Conservation (phyloP, 108 stramenopile genomes). For the Nitzschia putrida region DNA sequence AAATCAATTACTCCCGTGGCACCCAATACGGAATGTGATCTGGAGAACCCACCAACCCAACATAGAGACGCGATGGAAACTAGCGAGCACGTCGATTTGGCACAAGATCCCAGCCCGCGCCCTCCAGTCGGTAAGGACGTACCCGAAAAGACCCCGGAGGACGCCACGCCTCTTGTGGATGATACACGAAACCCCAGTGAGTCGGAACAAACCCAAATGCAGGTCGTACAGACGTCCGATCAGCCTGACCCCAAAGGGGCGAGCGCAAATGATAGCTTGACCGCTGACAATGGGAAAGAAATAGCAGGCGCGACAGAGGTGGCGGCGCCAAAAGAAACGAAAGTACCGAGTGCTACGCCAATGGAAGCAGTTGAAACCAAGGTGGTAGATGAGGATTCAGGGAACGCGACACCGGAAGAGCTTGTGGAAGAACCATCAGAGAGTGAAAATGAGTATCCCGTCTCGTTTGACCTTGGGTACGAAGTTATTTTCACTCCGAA, state of each 20-base stretch:
- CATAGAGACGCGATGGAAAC: too few species aligned
- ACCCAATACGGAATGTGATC: too few species aligned
- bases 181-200: too few species aligned
- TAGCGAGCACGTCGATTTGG: too few species aligned
- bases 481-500: background rate
- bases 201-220: too few species aligned
- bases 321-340: background rate
- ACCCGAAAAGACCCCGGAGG: too few species aligned
- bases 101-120: too few species aligned
- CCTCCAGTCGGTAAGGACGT: too few species aligned
- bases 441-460: background rate
- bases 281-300: background rate
- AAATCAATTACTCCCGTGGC: too few species aligned
- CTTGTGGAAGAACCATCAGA: background rate
- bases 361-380: background rate
- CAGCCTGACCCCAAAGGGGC: background rate
- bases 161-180: too few species aligned
- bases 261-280: background rate
- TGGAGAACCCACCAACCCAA: too few species aligned
- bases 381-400: background rate
- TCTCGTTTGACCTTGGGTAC: constrained; percentile 7
- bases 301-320: background rate
- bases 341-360: background rate
- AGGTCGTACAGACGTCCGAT: too few species aligned
- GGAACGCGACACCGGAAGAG: background rate